phyloP scores from a whole-genome alignment of 2,329 filamentous ascomycete species.

The Calonectria henricotiae region DNA sequence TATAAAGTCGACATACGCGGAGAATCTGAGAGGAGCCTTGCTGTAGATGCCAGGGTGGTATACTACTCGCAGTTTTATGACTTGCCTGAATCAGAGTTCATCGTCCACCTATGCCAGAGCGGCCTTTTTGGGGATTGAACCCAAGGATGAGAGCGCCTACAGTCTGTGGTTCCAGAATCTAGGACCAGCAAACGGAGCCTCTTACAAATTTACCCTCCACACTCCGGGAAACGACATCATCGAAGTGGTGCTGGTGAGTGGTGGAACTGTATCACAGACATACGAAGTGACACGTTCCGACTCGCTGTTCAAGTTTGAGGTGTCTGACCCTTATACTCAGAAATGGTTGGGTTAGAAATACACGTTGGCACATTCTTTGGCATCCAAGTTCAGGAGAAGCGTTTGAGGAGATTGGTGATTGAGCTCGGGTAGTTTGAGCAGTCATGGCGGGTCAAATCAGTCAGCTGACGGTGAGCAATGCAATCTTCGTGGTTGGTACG shows the following conservation, averaged over 20 bases:
- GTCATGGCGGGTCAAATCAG: too few species aligned
- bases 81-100: not conserved
- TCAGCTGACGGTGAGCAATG: too few species aligned
- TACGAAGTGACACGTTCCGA: constrained; percentile 3
- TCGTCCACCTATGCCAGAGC: not conserved
- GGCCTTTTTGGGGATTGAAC: not conserved
- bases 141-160: not conserved
- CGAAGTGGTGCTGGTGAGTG: not conserved
- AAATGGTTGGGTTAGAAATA: too few species aligned
- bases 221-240: not conserved
- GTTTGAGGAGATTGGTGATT: too few species aligned
- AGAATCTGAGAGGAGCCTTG: not conserved
- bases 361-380: too few species aligned
- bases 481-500: too few species aligned
- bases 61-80: not conserved
- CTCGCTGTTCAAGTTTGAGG: not conserved
- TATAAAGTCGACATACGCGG: not conserved
- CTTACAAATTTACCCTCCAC: not conserved
- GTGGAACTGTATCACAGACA: not conserved
- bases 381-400: too few species aligned
- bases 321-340: not conserved
- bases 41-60: too few species aligned
- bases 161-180: not conserved
- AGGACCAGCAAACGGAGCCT: not conserved
- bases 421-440: too few species aligned